These are phyloP conservation scores for Aristolochia californica DNA, from an alignment of 164 flowering plant genomes.

Conservation along the genomic window DNA sequence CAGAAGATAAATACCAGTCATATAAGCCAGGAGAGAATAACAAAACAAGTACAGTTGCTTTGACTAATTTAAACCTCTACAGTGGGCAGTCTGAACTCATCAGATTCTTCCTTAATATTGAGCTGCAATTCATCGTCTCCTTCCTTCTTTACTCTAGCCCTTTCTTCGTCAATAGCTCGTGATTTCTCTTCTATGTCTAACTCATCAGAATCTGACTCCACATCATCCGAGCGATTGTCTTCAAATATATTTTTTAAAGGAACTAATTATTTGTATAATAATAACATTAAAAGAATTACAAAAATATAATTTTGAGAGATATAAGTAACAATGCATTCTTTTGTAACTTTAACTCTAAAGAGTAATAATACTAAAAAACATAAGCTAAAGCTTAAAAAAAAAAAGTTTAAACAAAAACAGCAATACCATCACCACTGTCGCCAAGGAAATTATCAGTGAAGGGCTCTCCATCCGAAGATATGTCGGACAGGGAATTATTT, in stretches of 20 bases:
- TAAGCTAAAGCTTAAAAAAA: not conserved
- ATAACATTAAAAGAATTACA: too few species aligned
- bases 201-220: conserved; percentile 36
- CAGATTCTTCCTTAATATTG: conserved; percentile 69
- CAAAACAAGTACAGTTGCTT: not conserved
- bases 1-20: not conserved
- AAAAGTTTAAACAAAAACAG: conserved; percentile 3
- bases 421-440: conserved; percentile 47
- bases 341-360: too few species aligned
- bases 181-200: conserved; percentile 51
- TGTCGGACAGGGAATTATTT: conserved; percentile 37
- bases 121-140: conserved; percentile 50
- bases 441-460: conserved; percentile 61
- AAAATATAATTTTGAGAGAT: too few species aligned
- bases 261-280: not conserved
- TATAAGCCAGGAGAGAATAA: not conserved
- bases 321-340: too few species aligned
- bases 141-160: conserved; percentile 37
- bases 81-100: conserved; percentile 81
- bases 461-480: conserved; percentile 43
- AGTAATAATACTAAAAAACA: too few species aligned
- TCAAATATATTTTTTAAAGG: not conserved
- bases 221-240: conserved; percentile 22
- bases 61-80: conserved; percentile 32
- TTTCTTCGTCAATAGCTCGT: conserved; percentile 40